phyloP scores from a whole-genome alignment of 2,329 filamentous ascomycete species.

The Ilyonectria mors-panacis region DNA sequence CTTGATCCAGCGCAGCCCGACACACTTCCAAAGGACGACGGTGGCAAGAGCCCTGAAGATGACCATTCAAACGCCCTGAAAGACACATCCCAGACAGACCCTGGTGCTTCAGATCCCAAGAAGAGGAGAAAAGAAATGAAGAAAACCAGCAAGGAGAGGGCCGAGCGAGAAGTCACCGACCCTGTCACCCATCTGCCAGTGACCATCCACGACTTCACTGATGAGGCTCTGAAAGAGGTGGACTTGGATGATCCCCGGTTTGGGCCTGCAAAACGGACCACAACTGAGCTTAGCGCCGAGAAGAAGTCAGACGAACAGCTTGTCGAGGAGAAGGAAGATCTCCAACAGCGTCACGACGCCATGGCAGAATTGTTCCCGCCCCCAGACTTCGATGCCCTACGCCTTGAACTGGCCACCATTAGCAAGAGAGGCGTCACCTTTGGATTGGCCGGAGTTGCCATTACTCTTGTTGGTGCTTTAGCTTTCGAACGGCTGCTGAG shows the following conservation, averaged over 20 bases:
- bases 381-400: constrained; percentile 62
- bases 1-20: constrained; percentile 26
- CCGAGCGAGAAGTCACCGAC: constrained; percentile 77
- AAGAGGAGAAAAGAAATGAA: constrained; percentile 66
- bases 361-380: constrained; percentile 64
- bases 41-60: constrained; percentile 28
- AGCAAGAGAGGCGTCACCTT: constrained; percentile 55
- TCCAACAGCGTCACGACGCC: constrained; percentile 58
- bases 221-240: constrained; percentile 66
- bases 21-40: constrained; percentile 26
- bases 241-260: constrained; percentile 51
- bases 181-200: constrained; percentile 81
- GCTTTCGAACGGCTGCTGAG: constrained; percentile 42
- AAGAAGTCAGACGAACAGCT: constrained; percentile 59
- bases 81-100: constrained; percentile 56
- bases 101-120: constrained; percentile 58
- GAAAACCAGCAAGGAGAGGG: constrained; percentile 59
- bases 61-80: constrained; percentile 39
- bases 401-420: constrained; percentile 51
- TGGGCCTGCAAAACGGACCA: constrained; percentile 55
- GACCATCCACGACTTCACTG: constrained; percentile 77
- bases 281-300: constrained; percentile 56
- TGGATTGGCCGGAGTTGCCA: constrained; percentile 53
- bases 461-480: constrained; percentile 50
- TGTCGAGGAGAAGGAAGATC: constrained; percentile 51